Evolutionary conservation across 352 stramenopile genomes (phyloP).

Genomic region (Phytophthora europaea): DNA sequence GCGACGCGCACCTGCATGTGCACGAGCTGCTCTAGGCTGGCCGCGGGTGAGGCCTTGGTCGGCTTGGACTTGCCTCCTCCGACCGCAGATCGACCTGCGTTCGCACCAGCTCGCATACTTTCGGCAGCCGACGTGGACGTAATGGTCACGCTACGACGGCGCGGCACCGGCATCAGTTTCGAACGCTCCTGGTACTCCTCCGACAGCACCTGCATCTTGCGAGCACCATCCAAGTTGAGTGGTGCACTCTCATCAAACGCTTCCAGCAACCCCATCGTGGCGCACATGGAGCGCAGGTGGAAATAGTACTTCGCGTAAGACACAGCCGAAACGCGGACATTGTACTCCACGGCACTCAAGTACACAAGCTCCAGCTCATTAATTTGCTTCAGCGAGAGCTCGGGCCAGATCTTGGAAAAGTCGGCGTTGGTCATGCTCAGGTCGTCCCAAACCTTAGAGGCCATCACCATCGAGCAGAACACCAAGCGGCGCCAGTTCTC

Average conservation of each 20-base stretch:
- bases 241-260: constrained; percentile 82
- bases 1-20: constrained; percentile 85
- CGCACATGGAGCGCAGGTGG: constrained; percentile 95
- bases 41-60: constrained; percentile 66
- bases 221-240: constrained; percentile 83
- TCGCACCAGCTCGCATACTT: constrained; percentile 36
- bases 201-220: constrained; percentile 90
- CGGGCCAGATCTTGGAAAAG: constrained; percentile 95
- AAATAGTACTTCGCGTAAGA: constrained; percentile 98
- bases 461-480: constrained; percentile 97
- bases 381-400: constrained; percentile 94
- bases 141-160: constrained; percentile 84
- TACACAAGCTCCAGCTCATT: constrained; percentile 97
- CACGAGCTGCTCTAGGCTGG: constrained; percentile 86
- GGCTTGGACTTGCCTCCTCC: constrained; percentile 24
- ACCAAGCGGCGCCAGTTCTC: constrained; percentile 96
- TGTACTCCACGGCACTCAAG: constrained; percentile 91
- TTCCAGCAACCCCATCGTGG: constrained; percentile 85
- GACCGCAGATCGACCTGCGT: constrained; percentile 24
- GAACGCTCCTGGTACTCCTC: constrained; percentile 89
- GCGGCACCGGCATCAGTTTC: constrained; percentile 76
- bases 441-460: constrained; percentile 98
- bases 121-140: constrained; percentile 61
- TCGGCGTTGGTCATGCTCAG: constrained; percentile 98
- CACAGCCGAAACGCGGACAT: constrained; percentile 87